These are phyloP conservation scores for Colletotrichum caudatum DNA, from an alignment of 2,329 filamentous ascomycete species.

Conservation along the genomic window DNA sequence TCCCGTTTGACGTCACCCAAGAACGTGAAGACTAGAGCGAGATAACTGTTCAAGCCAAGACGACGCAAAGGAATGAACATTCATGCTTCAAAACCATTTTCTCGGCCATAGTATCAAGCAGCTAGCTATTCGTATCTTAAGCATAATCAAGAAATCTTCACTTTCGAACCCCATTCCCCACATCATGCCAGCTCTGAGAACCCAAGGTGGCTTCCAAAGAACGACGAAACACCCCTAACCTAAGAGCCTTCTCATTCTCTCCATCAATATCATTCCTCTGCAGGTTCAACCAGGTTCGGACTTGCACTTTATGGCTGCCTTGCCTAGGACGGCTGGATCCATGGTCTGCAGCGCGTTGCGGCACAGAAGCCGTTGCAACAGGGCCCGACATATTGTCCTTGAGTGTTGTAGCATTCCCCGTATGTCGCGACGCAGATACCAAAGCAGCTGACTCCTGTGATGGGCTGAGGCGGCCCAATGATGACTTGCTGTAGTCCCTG, in stretches of 20 bases:
- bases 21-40: too few species aligned
- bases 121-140: not conserved
- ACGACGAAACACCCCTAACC: not conserved
- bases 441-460: conserved; percentile 57
- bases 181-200: too few species aligned
- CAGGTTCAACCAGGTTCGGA: rapidly evolving
- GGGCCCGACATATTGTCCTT: conserved; percentile 52
- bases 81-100: too few species aligned
- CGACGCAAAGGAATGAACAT: too few species aligned
- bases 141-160: not conserved
- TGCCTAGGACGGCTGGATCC: conserved; percentile 42
- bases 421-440: conserved; percentile 58
- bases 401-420: conserved; percentile 52
- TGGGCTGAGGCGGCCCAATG: conserved; percentile 59
- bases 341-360: conserved; percentile 56
- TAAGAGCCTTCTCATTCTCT: rapidly evolving
- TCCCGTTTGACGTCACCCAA: too few species aligned
- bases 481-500: conserved; percentile 54
- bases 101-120: too few species aligned
- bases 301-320: rapidly evolving
- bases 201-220: not conserved
- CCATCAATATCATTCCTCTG: rapidly evolving
- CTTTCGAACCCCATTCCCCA: not conserved
- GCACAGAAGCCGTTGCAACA: conserved; percentile 61
- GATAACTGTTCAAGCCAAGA: not conserved